Base-by-base conservation (phyloP, 306 rosid genomes). In the barrel medic (Medicago truncatula) region DNA sequence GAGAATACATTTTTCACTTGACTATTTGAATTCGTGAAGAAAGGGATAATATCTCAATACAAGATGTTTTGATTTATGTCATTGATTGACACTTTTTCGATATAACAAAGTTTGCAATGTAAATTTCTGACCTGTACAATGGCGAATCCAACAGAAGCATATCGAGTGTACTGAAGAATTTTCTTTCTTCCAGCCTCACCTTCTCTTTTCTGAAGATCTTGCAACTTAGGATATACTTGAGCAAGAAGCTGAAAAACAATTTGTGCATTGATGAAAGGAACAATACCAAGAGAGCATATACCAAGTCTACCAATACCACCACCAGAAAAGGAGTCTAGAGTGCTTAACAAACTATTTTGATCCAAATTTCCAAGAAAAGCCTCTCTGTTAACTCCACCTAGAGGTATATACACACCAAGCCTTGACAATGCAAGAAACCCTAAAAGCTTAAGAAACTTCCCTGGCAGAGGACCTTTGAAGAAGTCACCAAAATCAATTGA, bases 201-300 rank as follows among this genome's bases (percentile, higher is more conserved):
- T 83, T 94, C 98, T 87, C 78, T 82, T 84, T 91, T 94, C 74
- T 94, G 98, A 88, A 94, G 96, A 67, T 91, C 97, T 83, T 94
- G 97, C 86, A 94, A 79, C 86, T 91, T 94, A 57, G 98, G 98
- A 76, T 94, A 94, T 71, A 94, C 34, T 83, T 91, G 97, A 41
- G 98, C 94, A 65, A 94, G 97, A 83, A 94, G 97, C 86, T 94
- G 98, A 87, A 94, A 94, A 75, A 94, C 98, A 76, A 94, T 94
- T 67, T 85, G 89, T 31, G 98, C 98, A 65, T 94, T 94, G 86
- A 94, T 94, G 86, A 91, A 94, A 39, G 98, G 97, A 80, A 94
- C 96, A 65, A 94, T 90, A 56, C 98, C 97, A 66, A 94, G 95
- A 38, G 98, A 94, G 70, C 98, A 94, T 74, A 94, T 81, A 47